Percentiles rank a stretch among this genome's conserved stretches.
phyloP scores from a whole-genome alignment of 2,329 filamentous ascomycete genomes.

The Helicocarpus griseus region DNA sequence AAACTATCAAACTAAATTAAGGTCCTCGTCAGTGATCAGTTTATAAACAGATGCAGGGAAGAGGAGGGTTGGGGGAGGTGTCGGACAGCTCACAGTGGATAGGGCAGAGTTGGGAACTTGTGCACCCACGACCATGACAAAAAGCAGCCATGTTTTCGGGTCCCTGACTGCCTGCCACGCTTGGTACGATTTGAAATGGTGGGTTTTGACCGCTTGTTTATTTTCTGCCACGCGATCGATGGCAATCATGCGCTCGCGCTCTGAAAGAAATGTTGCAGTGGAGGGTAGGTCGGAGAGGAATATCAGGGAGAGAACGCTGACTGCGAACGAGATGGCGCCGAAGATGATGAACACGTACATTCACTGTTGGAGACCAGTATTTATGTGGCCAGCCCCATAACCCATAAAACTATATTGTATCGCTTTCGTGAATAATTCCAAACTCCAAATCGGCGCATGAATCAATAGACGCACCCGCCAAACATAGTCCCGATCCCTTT shows the following conservation, averaged over 20 bases:
- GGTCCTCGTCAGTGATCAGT: too few species aligned
- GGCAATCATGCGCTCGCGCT: constrained; percentile 37
- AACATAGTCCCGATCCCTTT: constrained; percentile 55
- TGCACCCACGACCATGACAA: constrained; percentile 43
- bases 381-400: constrained; percentile 52
- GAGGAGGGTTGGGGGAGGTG: constrained; percentile 4
- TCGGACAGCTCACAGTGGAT: too few species aligned
- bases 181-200: constrained; percentile 39
- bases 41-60: background rate
- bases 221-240: constrained; percentile 45
- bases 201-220: constrained; percentile 46
- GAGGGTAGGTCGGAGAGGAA: constrained; percentile 37
- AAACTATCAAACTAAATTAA: too few species aligned
- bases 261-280: constrained; percentile 34
- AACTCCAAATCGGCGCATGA: too few species aligned
- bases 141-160: constrained; percentile 51
- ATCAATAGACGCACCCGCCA: constrained; percentile 34
- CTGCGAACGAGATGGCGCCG: constrained; percentile 28
- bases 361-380: constrained; percentile 41
- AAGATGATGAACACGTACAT: constrained; percentile 52
- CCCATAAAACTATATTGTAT: constrained; percentile 43
- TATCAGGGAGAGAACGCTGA: constrained; percentile 27
- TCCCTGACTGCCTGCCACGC: constrained; percentile 41
- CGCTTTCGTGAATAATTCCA: too few species aligned
- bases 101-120: constrained; percentile 49